Evolutionary conservation across 192 early-diverging fungal species (phyloP).

Genomic region (Podila epigama): DNA sequence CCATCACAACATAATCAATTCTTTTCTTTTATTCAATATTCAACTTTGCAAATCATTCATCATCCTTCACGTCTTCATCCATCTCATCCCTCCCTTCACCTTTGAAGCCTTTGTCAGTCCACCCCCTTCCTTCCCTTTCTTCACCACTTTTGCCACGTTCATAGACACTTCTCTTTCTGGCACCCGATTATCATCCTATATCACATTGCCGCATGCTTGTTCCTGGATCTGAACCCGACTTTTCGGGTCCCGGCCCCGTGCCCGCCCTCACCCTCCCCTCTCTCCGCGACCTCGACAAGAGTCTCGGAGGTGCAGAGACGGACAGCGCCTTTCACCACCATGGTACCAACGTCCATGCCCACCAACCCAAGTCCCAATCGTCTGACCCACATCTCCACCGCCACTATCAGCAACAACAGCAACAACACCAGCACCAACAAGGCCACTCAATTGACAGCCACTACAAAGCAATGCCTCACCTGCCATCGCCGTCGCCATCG

Average conservation of each 20-base stretch:
- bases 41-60: neutral
- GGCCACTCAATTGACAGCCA: no score
- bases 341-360: neutral
- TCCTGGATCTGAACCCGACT: neutral
- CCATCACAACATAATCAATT: no score
- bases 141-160: neutral
- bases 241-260: neutral
- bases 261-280: neutral
- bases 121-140: neutral
- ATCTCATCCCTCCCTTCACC: neutral
- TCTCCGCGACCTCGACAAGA: neutral
- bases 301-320: neutral
- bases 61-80: no score
- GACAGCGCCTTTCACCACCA: neutral
- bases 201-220: neutral
- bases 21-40: neutral
- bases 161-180: neutral
- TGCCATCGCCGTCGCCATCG: neutral
- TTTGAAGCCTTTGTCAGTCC: neutral
- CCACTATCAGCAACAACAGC: neutral
- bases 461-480: neutral
- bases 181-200: neutral
- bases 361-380: neutral
- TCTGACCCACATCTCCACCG: neutral
- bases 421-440: no score